These are phyloP conservation scores for Colletotrichum sidae DNA, from an alignment of 2,329 filamentous ascomycete species.

Conservation along the genomic window DNA sequence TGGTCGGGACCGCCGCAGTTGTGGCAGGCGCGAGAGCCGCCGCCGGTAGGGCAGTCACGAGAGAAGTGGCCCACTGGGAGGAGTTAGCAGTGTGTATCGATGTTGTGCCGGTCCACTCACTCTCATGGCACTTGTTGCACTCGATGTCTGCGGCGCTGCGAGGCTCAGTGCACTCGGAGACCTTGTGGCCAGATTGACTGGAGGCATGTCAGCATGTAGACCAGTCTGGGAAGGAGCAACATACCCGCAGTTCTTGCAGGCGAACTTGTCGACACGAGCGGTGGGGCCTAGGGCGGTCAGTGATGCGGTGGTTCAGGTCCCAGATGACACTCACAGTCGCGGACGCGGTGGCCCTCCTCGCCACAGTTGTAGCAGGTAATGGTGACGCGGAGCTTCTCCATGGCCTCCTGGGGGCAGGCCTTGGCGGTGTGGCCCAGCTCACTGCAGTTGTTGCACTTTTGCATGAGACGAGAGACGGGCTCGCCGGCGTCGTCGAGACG, in stretches of 20 bases:
- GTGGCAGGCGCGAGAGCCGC: constrained; percentile 63
- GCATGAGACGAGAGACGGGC: constrained; percentile 67
- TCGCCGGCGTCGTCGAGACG: constrained; percentile 76
- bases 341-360: constrained; percentile 72
- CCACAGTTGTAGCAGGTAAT: constrained; percentile 76
- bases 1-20: constrained; percentile 76
- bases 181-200: constrained; percentile 63
- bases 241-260: constrained; percentile 76
- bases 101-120: constrained; percentile 52
- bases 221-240: constrained; percentile 30
- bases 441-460: constrained; percentile 73
- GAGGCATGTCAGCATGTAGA: constrained; percentile 20
- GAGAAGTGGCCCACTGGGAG: constrained; percentile 69
- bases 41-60: constrained; percentile 74
- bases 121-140: constrained; percentile 73
- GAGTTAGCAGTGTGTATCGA: not conserved
- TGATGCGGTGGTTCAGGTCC: not conserved
- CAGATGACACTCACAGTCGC: constrained; percentile 69
- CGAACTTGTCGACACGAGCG: constrained; percentile 72
- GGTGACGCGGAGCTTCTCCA: constrained; percentile 56
- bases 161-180: constrained; percentile 66
- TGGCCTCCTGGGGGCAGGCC: constrained; percentile 68
- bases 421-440: constrained; percentile 73
- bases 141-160: constrained; percentile 72
- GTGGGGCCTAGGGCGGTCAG: constrained; percentile 57